These are phyloP conservation scores for Fraxinus dipetala DNA, from an alignment of 305 asterid species.

Conservation along the genomic window DNA sequence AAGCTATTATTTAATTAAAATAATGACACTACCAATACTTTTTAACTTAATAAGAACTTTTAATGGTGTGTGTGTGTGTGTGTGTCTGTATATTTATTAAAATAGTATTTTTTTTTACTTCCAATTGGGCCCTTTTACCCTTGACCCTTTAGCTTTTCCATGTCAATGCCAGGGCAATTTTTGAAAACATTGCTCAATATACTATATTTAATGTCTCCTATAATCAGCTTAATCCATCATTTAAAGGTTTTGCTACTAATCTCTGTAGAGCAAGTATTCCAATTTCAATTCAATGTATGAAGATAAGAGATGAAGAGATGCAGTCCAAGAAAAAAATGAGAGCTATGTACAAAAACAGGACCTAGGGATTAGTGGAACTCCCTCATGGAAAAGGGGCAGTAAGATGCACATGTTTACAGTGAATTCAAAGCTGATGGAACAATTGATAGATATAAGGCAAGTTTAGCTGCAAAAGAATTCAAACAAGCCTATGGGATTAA, in stretches of 20 bases:
- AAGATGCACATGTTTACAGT: not conserved
- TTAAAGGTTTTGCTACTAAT: not conserved
- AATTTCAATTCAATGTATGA: not conserved
- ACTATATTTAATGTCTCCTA: no score
- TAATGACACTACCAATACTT: no score
- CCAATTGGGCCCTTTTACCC: no score
- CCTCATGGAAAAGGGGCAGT: not conserved
- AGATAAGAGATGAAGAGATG: not conserved
- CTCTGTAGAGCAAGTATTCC: not conserved
- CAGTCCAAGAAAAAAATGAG: not conserved
- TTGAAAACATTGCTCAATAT: no score
- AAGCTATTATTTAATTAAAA: no score
- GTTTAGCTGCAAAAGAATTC: not conserved
- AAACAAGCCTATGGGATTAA: not conserved
- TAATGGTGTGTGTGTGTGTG: no score
- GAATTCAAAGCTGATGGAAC: not conserved
- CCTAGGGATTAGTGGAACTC: not conserved
- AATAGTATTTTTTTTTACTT: no score
- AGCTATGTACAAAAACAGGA: not conserved
- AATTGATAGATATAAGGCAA: not conserved
- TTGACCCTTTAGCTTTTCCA: no score
- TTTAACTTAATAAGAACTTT: no score
- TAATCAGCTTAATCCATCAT: not conserved
- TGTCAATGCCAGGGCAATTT: no score
- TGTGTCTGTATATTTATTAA: no score